A percentile compares a stretch with the other conserved stretches of the same genome.
phyloP scores from a whole-genome alignment of 768 basidiomycete genomes.

The Harrya chromipes region DNA sequence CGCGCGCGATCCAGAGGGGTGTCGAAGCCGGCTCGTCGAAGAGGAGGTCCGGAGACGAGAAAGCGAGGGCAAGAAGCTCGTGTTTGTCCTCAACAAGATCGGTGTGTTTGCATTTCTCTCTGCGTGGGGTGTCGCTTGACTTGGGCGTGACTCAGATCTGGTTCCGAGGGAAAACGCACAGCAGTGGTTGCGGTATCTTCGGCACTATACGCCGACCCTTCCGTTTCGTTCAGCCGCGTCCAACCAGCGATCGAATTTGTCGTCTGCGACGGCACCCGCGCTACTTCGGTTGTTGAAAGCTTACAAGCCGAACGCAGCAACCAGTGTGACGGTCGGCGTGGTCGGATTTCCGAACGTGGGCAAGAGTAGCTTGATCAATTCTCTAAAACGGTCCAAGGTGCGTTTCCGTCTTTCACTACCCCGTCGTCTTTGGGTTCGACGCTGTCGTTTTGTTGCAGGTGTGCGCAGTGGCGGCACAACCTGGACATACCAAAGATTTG shows the following conservation, averaged over 20 bases:
- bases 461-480: conserved; percentile 93
- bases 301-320: conserved; percentile 62
- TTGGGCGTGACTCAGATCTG: conserved; percentile 54
- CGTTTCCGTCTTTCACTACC: conserved; percentile 6
- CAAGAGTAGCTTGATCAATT: conserved; percentile 93
- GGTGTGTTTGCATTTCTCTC: conserved; percentile 47
- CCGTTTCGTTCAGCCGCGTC: conserved; percentile 83
- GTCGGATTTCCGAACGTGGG: conserved; percentile 98
- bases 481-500: conserved; percentile 90
- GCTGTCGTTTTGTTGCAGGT: conserved; percentile 41
- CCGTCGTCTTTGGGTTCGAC: not conserved
- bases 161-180: conserved; percentile 87
- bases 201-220: conserved; percentile 88
- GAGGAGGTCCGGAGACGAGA: conserved; percentile 88
- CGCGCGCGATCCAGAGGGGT: conserved; percentile 93
- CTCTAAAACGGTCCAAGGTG: conserved; percentile 81
- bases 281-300: conserved; percentile 82
- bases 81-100: conserved; percentile 96
- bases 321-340: conserved; percentile 82
- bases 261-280: conserved; percentile 70
- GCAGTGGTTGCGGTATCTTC: conserved; percentile 87
- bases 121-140: not conserved
- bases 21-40: conserved; percentile 87
- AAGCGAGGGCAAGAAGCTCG: conserved; percentile 84
- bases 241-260: conserved; percentile 77